Percentiles rank a stretch among this genome's conserved stretches.
phyloP scores from a whole-genome alignment of 1,284 basidiomycete species.

The Cutaneotrichosporon cavernicola region DNA sequence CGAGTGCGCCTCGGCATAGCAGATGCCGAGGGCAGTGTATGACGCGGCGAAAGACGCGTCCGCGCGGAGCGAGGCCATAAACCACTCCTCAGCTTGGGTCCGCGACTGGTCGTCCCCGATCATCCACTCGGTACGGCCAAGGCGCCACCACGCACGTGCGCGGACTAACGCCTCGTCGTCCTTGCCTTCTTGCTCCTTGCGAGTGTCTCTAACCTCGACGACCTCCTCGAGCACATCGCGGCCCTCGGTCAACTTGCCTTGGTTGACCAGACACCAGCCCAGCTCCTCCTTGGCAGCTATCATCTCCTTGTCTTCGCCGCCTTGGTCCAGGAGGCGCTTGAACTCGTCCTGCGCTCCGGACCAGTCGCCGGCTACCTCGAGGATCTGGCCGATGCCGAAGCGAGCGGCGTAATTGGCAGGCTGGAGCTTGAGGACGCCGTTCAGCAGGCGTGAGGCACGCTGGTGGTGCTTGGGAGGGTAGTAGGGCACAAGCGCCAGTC shows the following conservation, averaged over 20 bases:
- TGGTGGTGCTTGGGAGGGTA: conserved; percentile 87
- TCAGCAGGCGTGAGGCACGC: conserved; percentile 70
- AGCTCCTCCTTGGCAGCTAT: conserved; percentile 75
- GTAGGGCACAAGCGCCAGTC: conserved; percentile 70
- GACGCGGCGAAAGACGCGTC: conserved; percentile 78
- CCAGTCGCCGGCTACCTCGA: conserved; percentile 69
- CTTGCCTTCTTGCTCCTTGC: conserved; percentile 59
- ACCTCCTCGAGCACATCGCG: conserved; percentile 63
- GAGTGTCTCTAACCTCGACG: conserved; percentile 59
- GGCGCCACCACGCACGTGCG: conserved; percentile 78
- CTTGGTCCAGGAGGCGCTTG: conserved; percentile 54
- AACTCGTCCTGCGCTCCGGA: conserved; percentile 67
- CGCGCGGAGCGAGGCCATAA: conserved; percentile 78
- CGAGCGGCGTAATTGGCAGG: conserved; percentile 66
- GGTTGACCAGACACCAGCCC: conserved; percentile 78
- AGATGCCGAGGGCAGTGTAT: conserved; percentile 89
- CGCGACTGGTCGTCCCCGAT: conserved; percentile 57
- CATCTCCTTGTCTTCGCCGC: conserved; percentile 50
- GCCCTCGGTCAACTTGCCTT: conserved; percentile 60
- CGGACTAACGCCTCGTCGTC: conserved; percentile 53
- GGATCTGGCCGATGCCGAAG: conserved; percentile 73
- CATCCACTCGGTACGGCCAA: conserved; percentile 76
- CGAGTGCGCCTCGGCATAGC: conserved; percentile 70
- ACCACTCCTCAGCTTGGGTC: conserved; percentile 72
- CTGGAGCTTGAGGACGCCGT: conserved; percentile 66